Evolutionary conservation across 306 rosid species (phyloP), one percentile per base, ranked within the genome.

Genomic region (Datisca glomerata): DNA sequence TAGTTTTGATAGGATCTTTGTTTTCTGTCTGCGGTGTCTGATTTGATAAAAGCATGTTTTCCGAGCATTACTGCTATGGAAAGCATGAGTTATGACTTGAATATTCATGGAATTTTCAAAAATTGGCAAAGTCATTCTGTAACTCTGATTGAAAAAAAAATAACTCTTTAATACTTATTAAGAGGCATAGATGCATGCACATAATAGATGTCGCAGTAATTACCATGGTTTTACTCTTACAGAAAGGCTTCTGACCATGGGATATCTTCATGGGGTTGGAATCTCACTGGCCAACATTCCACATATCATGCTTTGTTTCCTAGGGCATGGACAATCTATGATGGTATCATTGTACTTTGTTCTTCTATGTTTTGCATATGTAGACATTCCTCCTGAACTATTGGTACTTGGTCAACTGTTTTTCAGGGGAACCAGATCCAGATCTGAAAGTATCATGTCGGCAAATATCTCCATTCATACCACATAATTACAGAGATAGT

Each of bases 251-350:
- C 63, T 64, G 98, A 89, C 54, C 73, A 76, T 51, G 98, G 98
- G 47, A 65, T 80, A 69, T 80, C 98, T 17, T 89, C 98, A 11
- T 89, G 98, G 98, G 95, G 95, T 37, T 89, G 98, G 98, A 89
- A 89, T 71, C 78, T 89, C 42, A 71, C 32, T 56, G 98, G 98
- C 18, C 95, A 89, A 62, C 95, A 84, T 64, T 89, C 98, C 57
- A 89, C 98, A 39, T 89, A 89, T 68, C 98, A 89, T 61, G 98
- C 98, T 72, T 58, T 89, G 63, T 89, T 89, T 72, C 98, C 98
- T 22, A 89, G 98, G 79, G 93, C 98, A 43, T 89, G 98, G 98
- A 89, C 98, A 18, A 42, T 89, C 60, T 89, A 89, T 53, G 98
- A 89, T 66, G 98, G 98, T 89, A 80, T 59, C 36, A 37, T 41